Evolutionary conservation across 2,329 filamentous ascomycete species (phyloP).

Genomic region (Knufia petricola): DNA sequence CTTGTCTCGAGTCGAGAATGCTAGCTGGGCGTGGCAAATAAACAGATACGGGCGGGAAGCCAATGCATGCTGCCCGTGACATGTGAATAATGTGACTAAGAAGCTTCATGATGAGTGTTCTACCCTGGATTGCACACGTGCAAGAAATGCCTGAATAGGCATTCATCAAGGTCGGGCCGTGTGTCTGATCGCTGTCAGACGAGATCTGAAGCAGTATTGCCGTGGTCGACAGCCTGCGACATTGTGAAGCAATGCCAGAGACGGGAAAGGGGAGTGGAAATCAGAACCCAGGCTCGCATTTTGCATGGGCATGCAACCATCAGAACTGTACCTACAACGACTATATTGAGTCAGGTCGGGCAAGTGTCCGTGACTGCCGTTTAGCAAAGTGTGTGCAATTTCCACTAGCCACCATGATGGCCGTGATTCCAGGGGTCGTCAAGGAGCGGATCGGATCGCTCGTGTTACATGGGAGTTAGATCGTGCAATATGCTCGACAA

Average conservation of each 20-base stretch:
- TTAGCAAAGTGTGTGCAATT: neutral
- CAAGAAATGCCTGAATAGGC: neutral
- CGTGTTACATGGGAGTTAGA: no score
- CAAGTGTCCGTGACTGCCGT: neutral
- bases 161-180: neutral
- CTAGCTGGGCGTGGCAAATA: neutral
- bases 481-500: no score
- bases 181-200: neutral
- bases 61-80: slow-evolving; percentile 2
- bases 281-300: neutral
- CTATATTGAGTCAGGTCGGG: neutral
- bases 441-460: neutral
- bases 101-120: neutral
- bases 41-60: neutral
- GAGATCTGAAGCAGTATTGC: neutral
- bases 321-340: neutral
- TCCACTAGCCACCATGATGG: neutral
- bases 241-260: neutral
- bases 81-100: neutral
- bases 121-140: neutral
- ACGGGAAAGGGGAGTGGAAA: neutral
- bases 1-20: neutral
- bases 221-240: neutral
- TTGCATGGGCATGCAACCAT: neutral
- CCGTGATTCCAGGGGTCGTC: slow-evolving; percentile 1